Conservation (phyloP, 2,329 filamentous ascomycete species). For the Dactylella cylindrospora region DNA sequence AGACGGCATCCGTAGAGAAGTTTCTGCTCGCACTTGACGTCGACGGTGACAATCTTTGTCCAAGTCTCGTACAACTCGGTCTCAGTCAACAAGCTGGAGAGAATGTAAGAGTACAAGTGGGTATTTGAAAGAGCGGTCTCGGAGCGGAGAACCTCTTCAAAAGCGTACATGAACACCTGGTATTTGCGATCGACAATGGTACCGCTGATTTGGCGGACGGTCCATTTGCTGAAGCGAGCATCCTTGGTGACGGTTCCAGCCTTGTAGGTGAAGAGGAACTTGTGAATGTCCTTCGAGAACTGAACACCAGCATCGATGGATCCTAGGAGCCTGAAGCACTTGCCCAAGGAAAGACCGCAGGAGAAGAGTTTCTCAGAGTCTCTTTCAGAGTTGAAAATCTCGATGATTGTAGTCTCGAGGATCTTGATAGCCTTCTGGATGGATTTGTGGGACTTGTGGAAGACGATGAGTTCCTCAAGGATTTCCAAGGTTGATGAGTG, state of each 20-base stretch:
- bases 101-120: constrained; percentile 9
- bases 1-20: constrained; percentile 25
- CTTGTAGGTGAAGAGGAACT: constrained; percentile 19
- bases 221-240: constrained; percentile 6
- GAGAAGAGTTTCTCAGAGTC: constrained; percentile 15
- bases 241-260: not conserved
- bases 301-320: constrained; percentile 9
- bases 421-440: constrained; percentile 16
- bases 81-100: constrained; percentile 14
- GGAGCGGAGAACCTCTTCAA: constrained; percentile 7
- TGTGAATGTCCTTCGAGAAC: constrained; percentile 27
- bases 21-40: constrained; percentile 18
- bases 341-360: constrained; percentile 8
- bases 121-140: not conserved
- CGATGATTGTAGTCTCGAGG: constrained; percentile 20
- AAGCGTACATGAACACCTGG: constrained; percentile 17
- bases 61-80: constrained; percentile 27
- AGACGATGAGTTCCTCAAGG: constrained; percentile 3
- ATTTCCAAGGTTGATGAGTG: constrained; percentile 9
- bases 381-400: constrained; percentile 17
- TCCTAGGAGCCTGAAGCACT: constrained; percentile 16
- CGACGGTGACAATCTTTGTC: constrained; percentile 7
- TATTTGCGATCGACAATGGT: constrained; percentile 16
- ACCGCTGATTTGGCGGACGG: constrained; percentile 10
- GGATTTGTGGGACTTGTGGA: constrained; percentile 14